Conservation (phyloP, 2,329 filamentous ascomycete species). For the Cytospora schulzeri region DNA sequence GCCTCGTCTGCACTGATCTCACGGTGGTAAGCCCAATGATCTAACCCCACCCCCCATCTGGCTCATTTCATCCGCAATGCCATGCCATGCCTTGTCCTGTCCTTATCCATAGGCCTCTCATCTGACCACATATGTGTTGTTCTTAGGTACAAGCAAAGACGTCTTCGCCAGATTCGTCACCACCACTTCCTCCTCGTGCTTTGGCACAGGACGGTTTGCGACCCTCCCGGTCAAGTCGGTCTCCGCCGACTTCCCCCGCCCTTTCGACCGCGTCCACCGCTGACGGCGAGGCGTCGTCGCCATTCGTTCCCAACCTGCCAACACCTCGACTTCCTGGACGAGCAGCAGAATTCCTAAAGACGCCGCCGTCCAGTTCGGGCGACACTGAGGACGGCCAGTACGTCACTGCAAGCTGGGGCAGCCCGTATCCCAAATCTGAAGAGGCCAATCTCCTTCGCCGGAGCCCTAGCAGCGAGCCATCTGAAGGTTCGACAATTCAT, state of each 20-base stretch:
- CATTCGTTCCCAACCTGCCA: conserved; percentile 59
- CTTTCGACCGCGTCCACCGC: conserved; percentile 65
- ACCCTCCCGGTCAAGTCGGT: conserved; percentile 40
- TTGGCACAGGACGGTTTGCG: conserved; percentile 59
- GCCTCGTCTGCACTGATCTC: conserved; percentile 67
- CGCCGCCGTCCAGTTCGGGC: conserved; percentile 46
- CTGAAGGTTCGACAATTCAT: conserved; percentile 63
- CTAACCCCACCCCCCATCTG: conserved; percentile 3
- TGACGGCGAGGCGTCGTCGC: conserved; percentile 59
- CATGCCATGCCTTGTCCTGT: conserved; percentile 3
- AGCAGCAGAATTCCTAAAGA: conserved; percentile 56
- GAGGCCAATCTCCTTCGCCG: conserved; percentile 49
- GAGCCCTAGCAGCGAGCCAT: conserved; percentile 60
- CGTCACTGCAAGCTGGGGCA: conserved; percentile 85
- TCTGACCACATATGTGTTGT: conserved; percentile 28
- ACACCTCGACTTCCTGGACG: conserved; percentile 60
- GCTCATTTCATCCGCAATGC: conserved; percentile 2
- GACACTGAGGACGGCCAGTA: conserved; percentile 46
- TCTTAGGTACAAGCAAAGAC: conserved; percentile 51
- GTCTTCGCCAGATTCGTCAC: conserved; percentile 55
- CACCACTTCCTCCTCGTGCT: conserved; percentile 60
- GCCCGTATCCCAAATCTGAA: conserved; percentile 76
- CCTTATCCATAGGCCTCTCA: neutral
- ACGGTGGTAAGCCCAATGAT: conserved; percentile 46
- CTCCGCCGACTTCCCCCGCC: conserved; percentile 56